These are phyloP conservation scores for Aspergillaceae sp. DNA, from an alignment of 2,329 filamentous ascomycete genomes.

Conservation along the genomic window DNA sequence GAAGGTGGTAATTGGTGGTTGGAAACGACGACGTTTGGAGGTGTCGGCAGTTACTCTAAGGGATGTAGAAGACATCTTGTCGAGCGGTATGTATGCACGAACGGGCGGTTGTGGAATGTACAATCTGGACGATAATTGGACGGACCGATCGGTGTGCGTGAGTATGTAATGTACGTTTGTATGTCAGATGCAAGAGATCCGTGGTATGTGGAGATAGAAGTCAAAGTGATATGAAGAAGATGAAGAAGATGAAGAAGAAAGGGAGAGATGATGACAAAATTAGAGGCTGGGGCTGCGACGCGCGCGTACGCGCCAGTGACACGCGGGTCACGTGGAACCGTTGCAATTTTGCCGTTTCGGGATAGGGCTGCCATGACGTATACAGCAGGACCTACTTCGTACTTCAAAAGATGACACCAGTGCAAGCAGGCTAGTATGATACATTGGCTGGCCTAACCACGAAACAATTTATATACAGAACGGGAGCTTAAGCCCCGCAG, in stretches of 20 bases:
- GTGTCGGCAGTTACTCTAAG: slow-evolving; percentile 8
- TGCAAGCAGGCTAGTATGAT: neutral
- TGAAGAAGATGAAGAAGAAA: slow-evolving; percentile 1
- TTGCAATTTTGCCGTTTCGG: neutral
- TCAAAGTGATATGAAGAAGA: neutral
- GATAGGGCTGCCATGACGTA: neutral
- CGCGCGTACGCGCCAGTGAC: slow-evolving; percentile 16
- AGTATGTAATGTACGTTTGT: no score
- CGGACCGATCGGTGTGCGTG: neutral
- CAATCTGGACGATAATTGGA: slow-evolving; percentile 1
- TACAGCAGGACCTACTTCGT: neutral
- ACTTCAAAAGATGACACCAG: neutral
- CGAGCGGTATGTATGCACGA: no score
- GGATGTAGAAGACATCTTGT: slow-evolving; percentile 1
- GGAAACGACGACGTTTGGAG: slow-evolving; percentile 39
- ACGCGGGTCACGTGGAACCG: slow-evolving; percentile 5
- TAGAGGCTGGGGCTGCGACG: slow-evolving; percentile 11
- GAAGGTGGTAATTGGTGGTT: slow-evolving; percentile 35
- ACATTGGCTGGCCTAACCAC: no score
- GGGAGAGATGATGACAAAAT: neutral
- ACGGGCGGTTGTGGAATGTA: slow-evolving; percentile 1
- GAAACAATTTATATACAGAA: no score
- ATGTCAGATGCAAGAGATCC: no score
- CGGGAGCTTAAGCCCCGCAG: neutral
- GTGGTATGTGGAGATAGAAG: no score